These are phyloP conservation scores for Dimocarpus longan DNA, from an alignment of 345 rosid genomes.

Conservation along the genomic window DNA sequence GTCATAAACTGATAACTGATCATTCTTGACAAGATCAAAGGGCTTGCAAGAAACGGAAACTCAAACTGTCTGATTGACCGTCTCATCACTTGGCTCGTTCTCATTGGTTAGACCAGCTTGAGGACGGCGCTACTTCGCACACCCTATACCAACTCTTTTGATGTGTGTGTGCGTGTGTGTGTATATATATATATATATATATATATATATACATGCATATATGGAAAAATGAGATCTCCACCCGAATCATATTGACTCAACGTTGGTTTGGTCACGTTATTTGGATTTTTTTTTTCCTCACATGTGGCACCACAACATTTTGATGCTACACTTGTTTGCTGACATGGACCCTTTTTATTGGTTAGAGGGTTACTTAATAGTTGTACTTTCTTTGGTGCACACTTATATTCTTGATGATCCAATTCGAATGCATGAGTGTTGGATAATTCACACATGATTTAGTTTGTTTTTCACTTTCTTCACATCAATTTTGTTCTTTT, in stretches of 20 bases:
- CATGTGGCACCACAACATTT: background rate
- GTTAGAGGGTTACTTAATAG: background rate
- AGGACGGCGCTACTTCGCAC: background rate
- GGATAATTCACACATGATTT: background rate
- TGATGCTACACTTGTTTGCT: background rate
- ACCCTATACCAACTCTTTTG: background rate
- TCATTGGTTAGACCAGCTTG: background rate
- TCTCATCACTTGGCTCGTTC: background rate
- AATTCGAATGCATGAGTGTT: background rate
- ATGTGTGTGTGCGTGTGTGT: too few relatives aligned
- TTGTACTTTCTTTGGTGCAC: background rate
- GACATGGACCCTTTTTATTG: background rate
- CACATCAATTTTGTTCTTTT: background rate
- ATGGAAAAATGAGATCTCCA: constrained; percentile 3
- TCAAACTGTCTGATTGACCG: background rate
- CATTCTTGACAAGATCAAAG: background rate
- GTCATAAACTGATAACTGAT: background rate
- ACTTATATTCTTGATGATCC: too few relatives aligned
- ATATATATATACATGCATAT: too few relatives aligned
- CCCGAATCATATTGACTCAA: constrained; percentile 20
- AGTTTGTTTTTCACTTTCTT: background rate
- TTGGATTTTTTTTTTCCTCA: constrained; percentile 4
- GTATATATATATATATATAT: too few relatives aligned
- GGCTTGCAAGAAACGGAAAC: background rate
- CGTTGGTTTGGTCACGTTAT: constrained; percentile 40